phyloP scores from a whole-genome alignment of 345 rosid species.

The Ricinus communis region DNA sequence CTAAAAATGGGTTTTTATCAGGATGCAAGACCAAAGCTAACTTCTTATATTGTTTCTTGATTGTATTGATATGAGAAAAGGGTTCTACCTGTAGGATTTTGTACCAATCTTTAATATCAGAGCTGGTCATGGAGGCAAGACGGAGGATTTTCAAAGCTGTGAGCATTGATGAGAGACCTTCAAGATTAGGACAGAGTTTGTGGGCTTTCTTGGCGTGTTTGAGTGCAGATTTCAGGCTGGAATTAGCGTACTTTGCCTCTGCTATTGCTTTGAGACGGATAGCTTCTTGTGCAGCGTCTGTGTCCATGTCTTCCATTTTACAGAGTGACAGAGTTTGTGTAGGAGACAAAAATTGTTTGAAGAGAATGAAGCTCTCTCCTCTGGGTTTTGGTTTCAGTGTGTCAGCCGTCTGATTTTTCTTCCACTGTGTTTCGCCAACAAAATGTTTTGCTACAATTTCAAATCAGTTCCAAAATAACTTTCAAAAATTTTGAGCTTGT shows the following conservation, averaged over 20 bases:
- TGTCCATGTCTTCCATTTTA: constrained; percentile 21
- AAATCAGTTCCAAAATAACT: too few species aligned
- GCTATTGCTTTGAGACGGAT: constrained; percentile 50
- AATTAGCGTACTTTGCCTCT: constrained; percentile 48
- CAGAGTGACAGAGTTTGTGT: background rate
- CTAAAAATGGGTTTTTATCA: constrained; percentile 62
- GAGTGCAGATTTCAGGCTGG: constrained; percentile 58
- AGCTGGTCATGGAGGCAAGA: constrained; percentile 30
- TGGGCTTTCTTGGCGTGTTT: constrained; percentile 65
- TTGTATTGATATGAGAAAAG: constrained; percentile 60
- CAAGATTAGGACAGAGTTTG: constrained; percentile 48
- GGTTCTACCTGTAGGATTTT: constrained; percentile 81
- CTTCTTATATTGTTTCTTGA: constrained; percentile 70
- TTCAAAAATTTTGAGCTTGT: too few species aligned
- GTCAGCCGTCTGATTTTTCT: too few species aligned
- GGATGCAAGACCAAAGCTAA: constrained; percentile 76
- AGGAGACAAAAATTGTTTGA: too few species aligned
- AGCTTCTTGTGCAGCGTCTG: constrained; percentile 47
- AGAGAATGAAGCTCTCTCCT: too few species aligned
- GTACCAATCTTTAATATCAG: constrained; percentile 58
- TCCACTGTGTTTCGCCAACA: too few species aligned
- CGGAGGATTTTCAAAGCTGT: constrained; percentile 62
- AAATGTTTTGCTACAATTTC: too few species aligned
- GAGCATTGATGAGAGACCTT: constrained; percentile 64
- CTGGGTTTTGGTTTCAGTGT: too few species aligned